Percentiles rank a stretch among this genome's conserved stretches.
Evolutionary conservation across 2,329 filamentous ascomycete genomes (phyloP).

Genomic region (Rhynchosporium agropyri): DNA sequence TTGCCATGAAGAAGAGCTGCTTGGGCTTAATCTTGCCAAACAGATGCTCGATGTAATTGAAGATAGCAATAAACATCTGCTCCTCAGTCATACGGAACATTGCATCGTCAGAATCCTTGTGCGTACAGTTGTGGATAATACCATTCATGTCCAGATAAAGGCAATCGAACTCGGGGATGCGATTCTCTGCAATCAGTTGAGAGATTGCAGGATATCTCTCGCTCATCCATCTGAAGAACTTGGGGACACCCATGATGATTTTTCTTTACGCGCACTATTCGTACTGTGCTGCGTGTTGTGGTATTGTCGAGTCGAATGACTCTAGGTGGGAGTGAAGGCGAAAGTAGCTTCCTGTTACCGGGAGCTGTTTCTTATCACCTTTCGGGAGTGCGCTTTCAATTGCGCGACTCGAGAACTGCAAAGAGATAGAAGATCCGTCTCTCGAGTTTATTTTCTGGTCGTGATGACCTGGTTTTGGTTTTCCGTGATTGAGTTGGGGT

Average conservation of each 20-base stretch:
- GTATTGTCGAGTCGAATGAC: constrained; percentile 19
- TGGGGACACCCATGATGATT: constrained; percentile 55
- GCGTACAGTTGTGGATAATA: constrained; percentile 99
- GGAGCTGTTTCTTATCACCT: constrained; percentile 26
- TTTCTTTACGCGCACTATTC: constrained; percentile 22
- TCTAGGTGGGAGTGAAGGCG: constrained; percentile 22
- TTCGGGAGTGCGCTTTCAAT: constrained; percentile 21
- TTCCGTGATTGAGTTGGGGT: constrained; percentile 26
- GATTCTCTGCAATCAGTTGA: constrained; percentile 96
- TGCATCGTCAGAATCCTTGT: constrained; percentile 91
- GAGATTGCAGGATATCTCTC: constrained; percentile 99
- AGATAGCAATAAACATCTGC: constrained; percentile 99
- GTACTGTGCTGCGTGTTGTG: constrained; percentile 22
- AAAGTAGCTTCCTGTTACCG: constrained; percentile 38
- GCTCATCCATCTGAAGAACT: constrained; percentile 79
- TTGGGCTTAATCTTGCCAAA: constrained; percentile 99
- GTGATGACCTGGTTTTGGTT: constrained; percentile 19
- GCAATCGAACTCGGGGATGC: constrained; percentile 98
- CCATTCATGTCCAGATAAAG: constrained; percentile 99
- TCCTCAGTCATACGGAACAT: constrained; percentile 94
- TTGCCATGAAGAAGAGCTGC: constrained; percentile 99
- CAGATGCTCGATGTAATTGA: constrained; percentile 99
- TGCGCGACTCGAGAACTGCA: constrained; percentile 7
- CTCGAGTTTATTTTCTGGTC: constrained; percentile 18
- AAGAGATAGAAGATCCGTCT: constrained; percentile 15